Evolutionary conservation across 1,284 basidiomycete genomes (phyloP), one percentile per base, ranked within the genome.

Genomic region (Melanopsichium pennsylvanicum): DNA sequence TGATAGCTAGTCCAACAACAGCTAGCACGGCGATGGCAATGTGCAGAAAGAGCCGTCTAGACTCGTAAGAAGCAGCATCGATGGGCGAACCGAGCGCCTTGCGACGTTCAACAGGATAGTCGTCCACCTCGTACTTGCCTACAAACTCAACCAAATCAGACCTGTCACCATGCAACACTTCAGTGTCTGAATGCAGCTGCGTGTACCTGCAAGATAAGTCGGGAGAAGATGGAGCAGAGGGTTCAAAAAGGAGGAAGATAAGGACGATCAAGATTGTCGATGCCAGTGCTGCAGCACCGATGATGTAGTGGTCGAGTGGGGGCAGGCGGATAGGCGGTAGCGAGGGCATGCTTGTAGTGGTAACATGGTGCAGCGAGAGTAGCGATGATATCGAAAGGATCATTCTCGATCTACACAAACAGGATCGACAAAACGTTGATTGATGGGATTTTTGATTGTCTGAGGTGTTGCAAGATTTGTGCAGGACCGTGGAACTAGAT

Each of bases 1-100:
- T 55, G n/a, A 58, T 23, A 0, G 61, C 61, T 13, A 64, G 33
- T 4, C 61, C 61, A 9, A 58, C 27, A 13, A 64, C 61, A 25
- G 49, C 19, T 2, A 54, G 37, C 7, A 64, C 19, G 25, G 55
- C 49, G 15, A 64, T 29, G 16, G 23, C 10, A 21, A 64, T 37
- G 36, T 64, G 54, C n/a, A 58, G 19, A 3, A 9, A 19, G 22
- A 64, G 19, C 15, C 45, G 29, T 9, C 12, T n/a, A 5, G 45
- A 19, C 22, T 54, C 49, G 44, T 41, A 64, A 1, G 15, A 19
- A 9, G 41, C 13, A 2, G 45, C 27, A 18, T 58, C 33, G 36
- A 58, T 5, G 5, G 61, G 55, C 2, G 50, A 54, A 11, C 61
- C 61, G 9, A 48, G 33, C 9, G 61, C 61, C 26, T 49, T 44